Evolutionary conservation across 2,329 filamentous ascomycete species (phyloP).

Genomic region (Metarhizium brunneum): DNA sequence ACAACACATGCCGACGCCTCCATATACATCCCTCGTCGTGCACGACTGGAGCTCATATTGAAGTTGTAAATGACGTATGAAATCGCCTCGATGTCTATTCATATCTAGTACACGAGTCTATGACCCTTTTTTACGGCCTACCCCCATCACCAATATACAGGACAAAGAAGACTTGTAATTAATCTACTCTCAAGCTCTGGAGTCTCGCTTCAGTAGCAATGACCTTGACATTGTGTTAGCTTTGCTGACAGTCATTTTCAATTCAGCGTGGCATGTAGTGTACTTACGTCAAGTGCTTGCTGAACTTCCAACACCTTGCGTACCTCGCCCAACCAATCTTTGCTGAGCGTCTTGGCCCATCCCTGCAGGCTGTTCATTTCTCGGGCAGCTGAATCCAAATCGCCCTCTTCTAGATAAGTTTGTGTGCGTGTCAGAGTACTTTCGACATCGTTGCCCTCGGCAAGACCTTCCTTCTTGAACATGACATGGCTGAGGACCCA

Average conservation of each 20-base stretch:
- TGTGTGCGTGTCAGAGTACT: slow-evolving; percentile 86
- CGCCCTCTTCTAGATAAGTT: slow-evolving; percentile 82
- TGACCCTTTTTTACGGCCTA: slow-evolving; percentile 15
- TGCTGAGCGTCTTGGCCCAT: slow-evolving; percentile 91
- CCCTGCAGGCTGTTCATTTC: slow-evolving; percentile 91
- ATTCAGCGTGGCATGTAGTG: background rate
- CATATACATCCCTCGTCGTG: background rate
- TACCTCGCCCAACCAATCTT: slow-evolving; percentile 88
- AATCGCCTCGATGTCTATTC: slow-evolving; percentile 20
- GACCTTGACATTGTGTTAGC: slow-evolving; percentile 41
- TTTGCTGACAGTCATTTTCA: background rate
- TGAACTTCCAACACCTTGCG: slow-evolving; percentile 89
- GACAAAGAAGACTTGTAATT: slow-evolving; percentile 26
- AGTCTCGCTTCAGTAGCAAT: slow-evolving; percentile 85
- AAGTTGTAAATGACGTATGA: background rate
- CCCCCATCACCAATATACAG: slow-evolving; percentile 24
- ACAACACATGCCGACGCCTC: background rate
- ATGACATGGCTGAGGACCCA: slow-evolving; percentile 85
- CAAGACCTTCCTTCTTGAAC: slow-evolving; percentile 87
- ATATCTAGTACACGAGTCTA: slow-evolving; percentile 26
- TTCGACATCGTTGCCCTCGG: slow-evolving; percentile 83
- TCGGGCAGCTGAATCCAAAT: slow-evolving; percentile 80
- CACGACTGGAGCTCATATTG: background rate
- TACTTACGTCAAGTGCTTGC: slow-evolving; percentile 87
- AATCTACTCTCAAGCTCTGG: slow-evolving; percentile 79